Conservation (phyloP, 164 flowering plant species). For the Berberis thunbergii region DNA sequence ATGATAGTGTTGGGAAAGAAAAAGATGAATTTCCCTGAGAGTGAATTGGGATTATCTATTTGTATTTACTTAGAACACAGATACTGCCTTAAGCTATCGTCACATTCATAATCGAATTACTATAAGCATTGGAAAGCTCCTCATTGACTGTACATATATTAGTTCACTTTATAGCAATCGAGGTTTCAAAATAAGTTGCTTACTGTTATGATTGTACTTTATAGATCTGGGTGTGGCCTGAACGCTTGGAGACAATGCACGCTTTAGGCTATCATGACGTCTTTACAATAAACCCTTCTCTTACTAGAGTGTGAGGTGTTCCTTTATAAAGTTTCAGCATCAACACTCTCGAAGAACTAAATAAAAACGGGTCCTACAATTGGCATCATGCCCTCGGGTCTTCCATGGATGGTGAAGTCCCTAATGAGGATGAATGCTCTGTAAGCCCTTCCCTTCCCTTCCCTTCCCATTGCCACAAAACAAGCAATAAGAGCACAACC, state of each 20-base stretch:
- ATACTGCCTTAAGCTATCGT: no score
- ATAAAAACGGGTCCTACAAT: slow-evolving; percentile 60
- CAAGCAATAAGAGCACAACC: slow-evolving; percentile 3
- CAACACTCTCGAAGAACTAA: slow-evolving; percentile 56
- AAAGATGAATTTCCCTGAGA: no score
- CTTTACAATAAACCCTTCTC: slow-evolving; percentile 68
- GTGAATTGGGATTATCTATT: no score
- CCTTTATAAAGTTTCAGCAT: slow-evolving; percentile 77
- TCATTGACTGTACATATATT: no score
- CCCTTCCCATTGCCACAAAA: slow-evolving; percentile 11
- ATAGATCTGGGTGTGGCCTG: slow-evolving; percentile 98
- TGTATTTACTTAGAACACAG: no score
- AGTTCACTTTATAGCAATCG: no score
- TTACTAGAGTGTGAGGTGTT: slow-evolving; percentile 78
- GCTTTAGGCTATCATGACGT: slow-evolving; percentile 56
- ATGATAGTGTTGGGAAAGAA: no score
- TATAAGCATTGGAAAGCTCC: no score
- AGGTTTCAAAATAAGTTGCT: no score
- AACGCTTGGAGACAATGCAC: slow-evolving; percentile 80
- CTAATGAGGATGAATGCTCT: slow-evolving; percentile 19
- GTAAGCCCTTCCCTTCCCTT: slow-evolving; percentile 24
- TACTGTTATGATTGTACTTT: no score
- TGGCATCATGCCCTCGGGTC: slow-evolving; percentile 95
- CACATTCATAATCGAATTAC: no score
- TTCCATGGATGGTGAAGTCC: slow-evolving; percentile 55